These are phyloP conservation scores for Lactifluus piperatus DNA, from an alignment of 768 basidiomycete genomes.

Conservation along the genomic window DNA sequence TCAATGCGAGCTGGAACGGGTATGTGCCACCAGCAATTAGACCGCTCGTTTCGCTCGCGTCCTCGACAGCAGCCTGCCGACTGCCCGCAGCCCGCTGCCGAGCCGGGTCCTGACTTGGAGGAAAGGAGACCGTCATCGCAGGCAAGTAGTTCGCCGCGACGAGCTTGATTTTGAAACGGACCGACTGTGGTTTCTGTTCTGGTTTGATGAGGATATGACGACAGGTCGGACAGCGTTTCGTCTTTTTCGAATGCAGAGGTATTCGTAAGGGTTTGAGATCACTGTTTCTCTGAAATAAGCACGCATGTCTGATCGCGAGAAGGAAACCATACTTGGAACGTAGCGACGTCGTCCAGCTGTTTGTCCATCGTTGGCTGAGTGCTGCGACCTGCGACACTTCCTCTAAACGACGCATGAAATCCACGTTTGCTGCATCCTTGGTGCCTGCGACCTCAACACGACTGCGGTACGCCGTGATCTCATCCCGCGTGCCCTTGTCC, in stretches of 20 bases:
- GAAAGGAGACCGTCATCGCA: constrained; percentile 64
- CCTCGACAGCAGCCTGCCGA: constrained; percentile 32
- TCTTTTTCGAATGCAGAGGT: constrained; percentile 86
- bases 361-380: constrained; percentile 73
- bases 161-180: constrained; percentile 95
- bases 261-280: constrained; percentile 84
- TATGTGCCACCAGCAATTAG: constrained; percentile 77
- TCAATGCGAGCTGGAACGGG: constrained; percentile 82
- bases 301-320: background rate
- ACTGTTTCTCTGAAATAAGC: constrained; percentile 31
- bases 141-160: constrained; percentile 94
- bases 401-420: constrained; percentile 59
- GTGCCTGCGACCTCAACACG: constrained; percentile 53
- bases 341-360: constrained; percentile 65
- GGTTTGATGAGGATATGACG: constrained; percentile 97
- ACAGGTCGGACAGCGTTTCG: constrained; percentile 91
- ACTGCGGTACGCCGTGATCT: constrained; percentile 69
- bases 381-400: constrained; percentile 52
- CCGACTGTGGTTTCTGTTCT: constrained; percentile 92
- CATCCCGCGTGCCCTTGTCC: constrained; percentile 61
- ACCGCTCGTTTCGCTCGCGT: constrained; percentile 26
- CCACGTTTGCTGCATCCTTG: constrained; percentile 57
- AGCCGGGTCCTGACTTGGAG: constrained; percentile 35
- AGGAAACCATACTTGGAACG: constrained; percentile 46
- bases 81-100: constrained; percentile 30